Percentiles rank a stretch among this genome's conserved stretches.
These are phyloP conservation scores for Fusarium newnesense DNA, from an alignment of 2,329 filamentous ascomycete genomes.

Conservation along the genomic window DNA sequence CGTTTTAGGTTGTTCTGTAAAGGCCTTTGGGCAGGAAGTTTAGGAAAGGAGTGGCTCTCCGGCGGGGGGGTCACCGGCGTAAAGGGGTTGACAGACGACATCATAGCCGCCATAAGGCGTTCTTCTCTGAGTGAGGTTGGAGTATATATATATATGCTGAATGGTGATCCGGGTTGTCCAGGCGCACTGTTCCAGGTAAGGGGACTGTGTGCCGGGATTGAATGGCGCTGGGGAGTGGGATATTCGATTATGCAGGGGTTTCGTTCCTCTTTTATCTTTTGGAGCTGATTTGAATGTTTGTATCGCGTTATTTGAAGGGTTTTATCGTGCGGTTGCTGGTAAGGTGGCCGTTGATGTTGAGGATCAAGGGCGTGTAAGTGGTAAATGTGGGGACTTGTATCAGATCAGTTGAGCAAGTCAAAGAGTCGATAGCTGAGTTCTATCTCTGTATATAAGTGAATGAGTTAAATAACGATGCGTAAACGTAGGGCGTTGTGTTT, in stretches of 20 bases:
- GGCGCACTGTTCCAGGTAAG: constrained; percentile 21
- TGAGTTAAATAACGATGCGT: constrained; percentile 22
- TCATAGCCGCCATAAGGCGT: constrained; percentile 45
- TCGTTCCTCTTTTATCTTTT: constrained; percentile 31
- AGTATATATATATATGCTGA: constrained; percentile 32
- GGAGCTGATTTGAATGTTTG: constrained; percentile 3
- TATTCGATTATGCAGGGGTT: constrained; percentile 22
- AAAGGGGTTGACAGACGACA: constrained; percentile 47
- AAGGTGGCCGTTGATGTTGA: constrained; percentile 12
- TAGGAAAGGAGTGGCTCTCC: constrained; percentile 45
- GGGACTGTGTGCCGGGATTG: constrained; percentile 28
- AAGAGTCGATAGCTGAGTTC: constrained; percentile 15
- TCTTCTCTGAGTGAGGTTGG: constrained; percentile 23
- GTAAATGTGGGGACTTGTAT: constrained; percentile 20
- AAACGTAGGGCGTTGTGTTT: constrained; percentile 21
- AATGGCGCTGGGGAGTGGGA: constrained; percentile 11
- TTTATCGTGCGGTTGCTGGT: constrained; percentile 16
- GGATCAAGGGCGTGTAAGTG: constrained; percentile 32
- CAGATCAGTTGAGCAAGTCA: constrained; percentile 23
- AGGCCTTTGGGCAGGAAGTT: constrained; percentile 45
- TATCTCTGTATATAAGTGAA: constrained; percentile 29
- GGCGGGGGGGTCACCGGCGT: constrained; percentile 45
- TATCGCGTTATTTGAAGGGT: constrained; percentile 21
- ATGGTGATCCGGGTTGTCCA: constrained; percentile 4
- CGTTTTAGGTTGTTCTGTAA: constrained; percentile 43